Conservation (phyloP, 371 early-diverging fungal genomes). For the Mucor plumbeus region DNA sequence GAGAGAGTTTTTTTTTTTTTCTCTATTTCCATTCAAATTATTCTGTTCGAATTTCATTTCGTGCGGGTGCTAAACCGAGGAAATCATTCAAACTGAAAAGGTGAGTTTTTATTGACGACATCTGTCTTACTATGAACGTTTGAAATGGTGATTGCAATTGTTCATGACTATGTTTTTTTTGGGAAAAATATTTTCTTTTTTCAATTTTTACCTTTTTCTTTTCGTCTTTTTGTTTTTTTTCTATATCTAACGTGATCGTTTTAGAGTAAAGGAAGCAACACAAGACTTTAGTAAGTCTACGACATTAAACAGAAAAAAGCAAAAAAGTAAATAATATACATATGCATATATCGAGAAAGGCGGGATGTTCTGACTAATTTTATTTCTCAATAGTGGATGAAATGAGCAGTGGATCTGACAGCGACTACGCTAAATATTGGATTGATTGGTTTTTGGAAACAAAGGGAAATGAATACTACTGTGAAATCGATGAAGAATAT, state of each 20-base stretch:
- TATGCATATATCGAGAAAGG: not conserved
- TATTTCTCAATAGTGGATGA: conserved; percentile 72
- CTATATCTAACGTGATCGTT: conserved; percentile 5
- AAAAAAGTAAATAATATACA: not conserved
- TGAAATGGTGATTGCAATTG: not conserved
- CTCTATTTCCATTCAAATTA: conserved; percentile 6
- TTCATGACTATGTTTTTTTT: conserved; percentile 6
- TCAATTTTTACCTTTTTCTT: not conserved
- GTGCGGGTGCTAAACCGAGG: conserved; percentile 4
- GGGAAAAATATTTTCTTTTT: not conserved
- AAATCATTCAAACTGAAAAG: conserved; percentile 21
- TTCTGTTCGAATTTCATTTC: conserved; percentile 5
- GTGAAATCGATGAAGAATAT: conserved; percentile 95
- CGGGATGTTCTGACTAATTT: not conserved
- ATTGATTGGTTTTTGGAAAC: conserved; percentile 80
- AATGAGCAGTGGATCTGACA: conserved; percentile 69
- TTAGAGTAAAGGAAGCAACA: conserved; percentile 13
- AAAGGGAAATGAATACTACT: conserved; percentile 92
- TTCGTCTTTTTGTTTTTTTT: conserved; percentile 7
- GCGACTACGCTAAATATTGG: conserved; percentile 80
- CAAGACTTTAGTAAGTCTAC: conserved; percentile 18
- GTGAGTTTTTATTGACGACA: not conserved
- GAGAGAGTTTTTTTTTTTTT: conserved; percentile 1
- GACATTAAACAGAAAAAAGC: conserved; percentile 9
- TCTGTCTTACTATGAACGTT: too few relatives aligned